Base-by-base conservation (phyloP, 2,329 filamentous ascomycete genomes). In the Calonectria fujianensis region DNA sequence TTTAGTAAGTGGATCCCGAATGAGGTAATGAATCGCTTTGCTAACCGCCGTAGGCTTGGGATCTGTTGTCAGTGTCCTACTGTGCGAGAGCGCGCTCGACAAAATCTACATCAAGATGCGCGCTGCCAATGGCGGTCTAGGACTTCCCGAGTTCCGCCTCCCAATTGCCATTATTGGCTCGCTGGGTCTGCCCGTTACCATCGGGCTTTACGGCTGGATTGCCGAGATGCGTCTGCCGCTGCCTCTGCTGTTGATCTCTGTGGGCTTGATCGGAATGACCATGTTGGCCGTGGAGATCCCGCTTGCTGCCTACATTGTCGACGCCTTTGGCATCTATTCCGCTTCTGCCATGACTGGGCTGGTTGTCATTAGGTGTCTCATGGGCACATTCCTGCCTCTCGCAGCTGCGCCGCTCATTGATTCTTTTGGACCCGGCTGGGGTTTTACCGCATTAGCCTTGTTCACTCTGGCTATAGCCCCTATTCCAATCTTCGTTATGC, bases 221-320 rank as follows among this genome's bases (percentile, higher is more conserved):
- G 57, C 57, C 8, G n/a, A 63, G 9, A 16, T 37, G 32, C 35
- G 24, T 8, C 16, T 41, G 6, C 57, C 57, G 5, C 11, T 63
- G 14, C 37, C 57, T 18, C 35, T 63, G 1, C 57, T 63, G 11
- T 18, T 63, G 35, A 39, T 29, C 24, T 41, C 57, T 5, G 35
- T 63, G 10, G 57, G 57, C n/a, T 63, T 63, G 24, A 63, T 63
- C 6, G 57, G 57, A 63, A 63, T 39, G 35, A 63, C 57, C 13
- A 63, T 63, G 57, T 41, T 63, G 57, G 57, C 57, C n/a, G 57
- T 63, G 3, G 57, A 63, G 14, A 63, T 63, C 14, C 37, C 57
- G 10, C 24, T 63, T 11, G 57, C 57, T 2, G 57, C 57, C 27
- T 63, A 63, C 24, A 41, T 63, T 10, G 57, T 63, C 24, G 57